phyloP scores from a whole-genome alignment of 345 rosid species.

The Lumnitzera racemosa region DNA sequence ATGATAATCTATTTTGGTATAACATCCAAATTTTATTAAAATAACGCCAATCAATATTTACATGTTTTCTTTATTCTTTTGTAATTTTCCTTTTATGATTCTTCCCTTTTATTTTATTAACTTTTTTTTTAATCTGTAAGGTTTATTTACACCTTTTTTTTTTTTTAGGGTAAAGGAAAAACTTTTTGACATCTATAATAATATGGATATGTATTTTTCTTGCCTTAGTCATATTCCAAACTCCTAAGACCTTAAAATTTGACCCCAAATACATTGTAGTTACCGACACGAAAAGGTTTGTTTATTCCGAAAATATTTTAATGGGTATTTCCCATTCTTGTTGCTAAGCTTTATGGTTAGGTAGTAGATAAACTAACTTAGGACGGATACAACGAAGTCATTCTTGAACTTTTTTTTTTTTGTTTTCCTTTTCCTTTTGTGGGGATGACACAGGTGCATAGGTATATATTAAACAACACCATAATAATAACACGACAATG shows the following conservation, averaged over 20 bases:
- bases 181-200: too few species aligned
- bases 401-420: neutral
- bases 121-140: too few species aligned
- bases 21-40: too few species aligned
- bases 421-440: conserved; percentile 6
- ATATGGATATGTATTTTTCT: too few species aligned
- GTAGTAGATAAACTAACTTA: conserved; percentile 53
- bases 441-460: neutral
- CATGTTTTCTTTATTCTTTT: too few species aligned
- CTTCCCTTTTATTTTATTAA: too few species aligned
- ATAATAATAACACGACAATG: neutral
- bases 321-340: neutral
- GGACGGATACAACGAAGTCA: conserved; percentile 38
- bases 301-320: conserved; percentile 4
- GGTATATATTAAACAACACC: neutral
- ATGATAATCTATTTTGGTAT: too few species aligned
- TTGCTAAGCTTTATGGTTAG: conserved; percentile 21
- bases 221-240: too few species aligned
- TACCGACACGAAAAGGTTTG: conserved; percentile 22
- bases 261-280: conserved; percentile 16
- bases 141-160: too few species aligned
- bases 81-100: too few species aligned
- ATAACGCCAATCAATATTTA: too few species aligned
- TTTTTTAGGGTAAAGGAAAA: too few species aligned
- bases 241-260: conserved; percentile 1